Percentiles rank a stretch among this genome's conserved stretches.
Conservation (phyloP, 768 basidiomycete species). For the Podaxis sp. region DNA sequence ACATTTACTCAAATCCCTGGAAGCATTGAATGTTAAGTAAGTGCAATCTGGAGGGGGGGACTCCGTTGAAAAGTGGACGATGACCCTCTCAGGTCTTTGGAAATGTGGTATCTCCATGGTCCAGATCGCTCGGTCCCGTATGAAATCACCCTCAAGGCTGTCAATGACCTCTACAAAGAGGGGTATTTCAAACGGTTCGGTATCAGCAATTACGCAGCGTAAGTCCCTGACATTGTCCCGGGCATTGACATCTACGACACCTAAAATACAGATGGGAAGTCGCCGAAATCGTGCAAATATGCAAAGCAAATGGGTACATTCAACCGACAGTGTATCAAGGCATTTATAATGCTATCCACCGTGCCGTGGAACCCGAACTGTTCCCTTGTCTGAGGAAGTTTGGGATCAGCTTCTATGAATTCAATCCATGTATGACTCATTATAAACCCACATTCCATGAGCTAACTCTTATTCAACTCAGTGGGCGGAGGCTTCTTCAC, state of each 20-base stretch:
- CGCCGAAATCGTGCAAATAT: slow-evolving; percentile 58
- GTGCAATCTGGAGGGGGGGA: slow-evolving; percentile 15
- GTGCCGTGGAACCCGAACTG: slow-evolving; percentile 41
- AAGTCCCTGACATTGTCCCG: slow-evolving; percentile 8
- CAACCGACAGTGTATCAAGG: slow-evolving; percentile 56
- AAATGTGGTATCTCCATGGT: slow-evolving; percentile 57
- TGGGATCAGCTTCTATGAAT: slow-evolving; percentile 54
- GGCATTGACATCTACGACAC: not conserved
- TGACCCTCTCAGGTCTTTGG: slow-evolving; percentile 38
- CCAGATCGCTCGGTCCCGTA: slow-evolving; percentile 59
- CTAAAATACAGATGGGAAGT: slow-evolving; percentile 49
- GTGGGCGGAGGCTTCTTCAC: slow-evolving; percentile 62
- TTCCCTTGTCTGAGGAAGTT: slow-evolving; percentile 58
- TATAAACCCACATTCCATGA: not conserved
- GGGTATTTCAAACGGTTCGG: slow-evolving; percentile 64
- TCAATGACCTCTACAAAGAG: slow-evolving; percentile 54
- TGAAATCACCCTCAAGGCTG: slow-evolving; percentile 50
- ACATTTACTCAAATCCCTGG: slow-evolving; percentile 45
- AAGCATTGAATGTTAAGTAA: slow-evolving; percentile 42
- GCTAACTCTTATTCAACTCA: slow-evolving; percentile 22
- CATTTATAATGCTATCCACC: slow-evolving; percentile 40
- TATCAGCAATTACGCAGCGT: slow-evolving; percentile 61
- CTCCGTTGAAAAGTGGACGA: slow-evolving; percentile 6
- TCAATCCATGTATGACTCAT: slow-evolving; percentile 45
- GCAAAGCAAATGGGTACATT: slow-evolving; percentile 51